Evolutionary conservation across 768 basidiomycete genomes (phyloP).

Genomic region (Lactifluus subvellereus): DNA sequence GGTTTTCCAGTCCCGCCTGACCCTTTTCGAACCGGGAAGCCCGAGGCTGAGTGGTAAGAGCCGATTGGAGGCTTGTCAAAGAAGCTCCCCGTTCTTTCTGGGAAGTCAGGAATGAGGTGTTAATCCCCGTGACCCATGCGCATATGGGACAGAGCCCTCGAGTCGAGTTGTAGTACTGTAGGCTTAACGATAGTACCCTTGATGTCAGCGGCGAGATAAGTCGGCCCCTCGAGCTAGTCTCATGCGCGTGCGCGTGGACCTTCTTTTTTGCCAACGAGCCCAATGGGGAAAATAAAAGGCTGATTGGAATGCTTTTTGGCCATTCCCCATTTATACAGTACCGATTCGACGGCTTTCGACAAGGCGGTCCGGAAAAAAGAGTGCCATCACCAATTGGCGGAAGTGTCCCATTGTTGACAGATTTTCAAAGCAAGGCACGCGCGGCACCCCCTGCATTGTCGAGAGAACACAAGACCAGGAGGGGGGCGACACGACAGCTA

Average conservation of each 20-base stretch:
- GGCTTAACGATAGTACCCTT: not conserved
- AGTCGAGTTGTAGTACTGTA: not conserved
- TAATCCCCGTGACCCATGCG: slow-evolving; percentile 11
- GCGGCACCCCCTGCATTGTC: too few relatives aligned
- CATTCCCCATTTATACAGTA: not conserved
- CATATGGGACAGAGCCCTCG: not conserved
- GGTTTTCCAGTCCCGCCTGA: not conserved
- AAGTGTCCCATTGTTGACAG: not conserved
- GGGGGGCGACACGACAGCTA: too few relatives aligned
- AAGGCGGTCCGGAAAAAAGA: not conserved
- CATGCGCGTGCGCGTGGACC: too few relatives aligned
- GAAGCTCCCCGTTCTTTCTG: slow-evolving; percentile 12
- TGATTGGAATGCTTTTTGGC: not conserved
- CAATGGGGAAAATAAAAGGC: not conserved
- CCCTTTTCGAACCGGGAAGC: not conserved
- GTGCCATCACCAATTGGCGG: not conserved
- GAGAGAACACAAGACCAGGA: too few relatives aligned
- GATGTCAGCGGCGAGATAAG: not conserved
- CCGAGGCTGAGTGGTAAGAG: not conserved
- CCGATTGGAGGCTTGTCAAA: slow-evolving; percentile 10
- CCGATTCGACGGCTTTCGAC: not conserved
- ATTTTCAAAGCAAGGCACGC: too few relatives aligned
- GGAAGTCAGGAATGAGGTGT: slow-evolving; percentile 14
- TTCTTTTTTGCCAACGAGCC: not conserved
- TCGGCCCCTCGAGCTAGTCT: too few relatives aligned